phyloP scores from a whole-genome alignment of 2,329 filamentous ascomycete genomes.

The Fusarium scirpi region DNA sequence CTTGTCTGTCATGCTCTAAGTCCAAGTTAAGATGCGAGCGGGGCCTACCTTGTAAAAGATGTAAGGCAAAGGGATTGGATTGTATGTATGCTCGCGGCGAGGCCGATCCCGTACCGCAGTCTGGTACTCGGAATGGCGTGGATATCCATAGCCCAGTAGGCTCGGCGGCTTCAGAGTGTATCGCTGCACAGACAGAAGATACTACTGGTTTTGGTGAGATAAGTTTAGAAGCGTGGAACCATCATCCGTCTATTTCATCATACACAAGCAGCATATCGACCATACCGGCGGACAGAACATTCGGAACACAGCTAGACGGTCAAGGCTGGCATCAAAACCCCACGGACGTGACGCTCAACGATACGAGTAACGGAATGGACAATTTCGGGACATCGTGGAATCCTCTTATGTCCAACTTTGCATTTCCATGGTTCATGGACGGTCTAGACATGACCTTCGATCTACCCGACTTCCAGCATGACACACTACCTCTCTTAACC shows the following conservation, averaged over 20 bases:
- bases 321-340: not conserved
- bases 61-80: fast-evolving
- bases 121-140: fast-evolving
- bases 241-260: not conserved
- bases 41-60: fast-evolving
- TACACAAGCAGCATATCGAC: not conserved
- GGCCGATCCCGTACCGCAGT: fast-evolving
- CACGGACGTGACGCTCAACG: not conserved
- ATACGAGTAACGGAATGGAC: not conserved
- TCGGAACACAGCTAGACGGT: fast-evolving
- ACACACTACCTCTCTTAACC: not conserved
- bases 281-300: fast-evolving
- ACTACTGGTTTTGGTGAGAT: not conserved
- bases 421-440: not conserved
- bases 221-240: not conserved
- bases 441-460: not conserved
- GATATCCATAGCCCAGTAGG: fast-evolving
- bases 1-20: not conserved
- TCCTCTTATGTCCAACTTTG: fast-evolving
- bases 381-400: not conserved
- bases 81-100: fast-evolving
- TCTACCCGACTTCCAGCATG: not conserved
- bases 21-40: not conserved
- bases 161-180: not conserved
- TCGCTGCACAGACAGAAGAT: not conserved